phyloP scores from a whole-genome alignment of 768 basidiomycete species.

The Tulasnella sp. region DNA sequence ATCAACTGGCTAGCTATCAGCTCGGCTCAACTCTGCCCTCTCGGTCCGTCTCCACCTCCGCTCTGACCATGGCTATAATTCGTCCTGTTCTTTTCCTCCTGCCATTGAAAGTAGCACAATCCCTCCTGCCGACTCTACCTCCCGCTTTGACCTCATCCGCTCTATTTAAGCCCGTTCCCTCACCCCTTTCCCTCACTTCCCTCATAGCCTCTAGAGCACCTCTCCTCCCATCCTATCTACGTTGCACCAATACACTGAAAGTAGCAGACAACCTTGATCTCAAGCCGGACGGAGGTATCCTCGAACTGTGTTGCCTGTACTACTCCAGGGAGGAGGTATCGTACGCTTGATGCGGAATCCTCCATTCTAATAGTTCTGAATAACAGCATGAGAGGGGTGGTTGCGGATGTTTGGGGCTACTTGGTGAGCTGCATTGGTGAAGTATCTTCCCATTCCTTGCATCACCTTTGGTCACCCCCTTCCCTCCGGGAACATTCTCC shows the following conservation, averaged over 20 bases:
- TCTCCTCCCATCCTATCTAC: no score
- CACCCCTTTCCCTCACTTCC: not conserved
- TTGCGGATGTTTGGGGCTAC: conserved; percentile 34
- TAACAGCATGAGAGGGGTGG: conserved; percentile 41
- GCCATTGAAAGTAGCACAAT: no score
- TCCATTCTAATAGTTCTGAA: conserved; percentile 40
- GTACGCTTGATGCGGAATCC: conserved; percentile 41
- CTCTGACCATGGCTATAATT: no score
- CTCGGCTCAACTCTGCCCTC: no score
- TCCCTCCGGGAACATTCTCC: conserved; percentile 2
- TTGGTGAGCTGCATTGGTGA: conserved; percentile 25
- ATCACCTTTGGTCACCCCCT: not conserved
- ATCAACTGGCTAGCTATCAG: no score
- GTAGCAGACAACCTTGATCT: conserved; percentile 30
- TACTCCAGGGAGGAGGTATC: conserved; percentile 34
- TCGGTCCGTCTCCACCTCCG: no score
- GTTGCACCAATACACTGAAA: conserved; percentile 34
- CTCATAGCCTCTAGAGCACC: not conserved
- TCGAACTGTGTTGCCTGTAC: conserved; percentile 32
- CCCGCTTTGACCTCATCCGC: not conserved
- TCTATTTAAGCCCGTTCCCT: not conserved
- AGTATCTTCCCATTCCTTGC: not conserved
- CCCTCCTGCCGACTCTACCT: not conserved
- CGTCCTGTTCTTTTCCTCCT: no score
- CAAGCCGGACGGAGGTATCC: conserved; percentile 29